Evolutionary conservation across 495 filamentous ascomycete genomes (phyloP).

Genomic region (Penicillium turbatum): DNA sequence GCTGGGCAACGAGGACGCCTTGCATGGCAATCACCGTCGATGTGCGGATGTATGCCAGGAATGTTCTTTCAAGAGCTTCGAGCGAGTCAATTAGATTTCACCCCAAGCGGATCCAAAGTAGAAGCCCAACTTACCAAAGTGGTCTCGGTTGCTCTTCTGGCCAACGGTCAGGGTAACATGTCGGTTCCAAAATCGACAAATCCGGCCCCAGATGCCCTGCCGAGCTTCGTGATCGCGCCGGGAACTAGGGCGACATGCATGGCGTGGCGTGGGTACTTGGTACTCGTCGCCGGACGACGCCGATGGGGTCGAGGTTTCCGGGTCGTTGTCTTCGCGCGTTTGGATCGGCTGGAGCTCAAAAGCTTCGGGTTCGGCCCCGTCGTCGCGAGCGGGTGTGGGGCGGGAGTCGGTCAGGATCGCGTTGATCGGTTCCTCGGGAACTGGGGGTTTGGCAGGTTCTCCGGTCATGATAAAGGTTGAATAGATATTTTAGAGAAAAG

Average conservation of each 20-base stretch:
- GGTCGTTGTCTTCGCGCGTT: conserved; percentile 21
- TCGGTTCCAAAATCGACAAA: conserved; percentile 37
- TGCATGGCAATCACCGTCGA: conserved; percentile 65
- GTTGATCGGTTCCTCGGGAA: conserved; percentile 7
- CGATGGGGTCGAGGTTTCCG: conserved; percentile 23
- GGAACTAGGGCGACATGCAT: conserved; percentile 18
- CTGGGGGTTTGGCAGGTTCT: not conserved
- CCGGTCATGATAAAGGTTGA: conserved; percentile 7
- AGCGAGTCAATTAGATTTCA: not conserved
- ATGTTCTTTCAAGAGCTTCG: conserved; percentile 73
- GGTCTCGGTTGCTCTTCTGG: conserved; percentile 44
- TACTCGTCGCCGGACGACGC: conserved; percentile 38
- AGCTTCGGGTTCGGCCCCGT: conserved; percentile 20
- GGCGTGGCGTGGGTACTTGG: conserved; percentile 26
- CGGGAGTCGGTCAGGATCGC: conserved; percentile 15
- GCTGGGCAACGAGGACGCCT: conserved; percentile 62
- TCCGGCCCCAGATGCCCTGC: conserved; percentile 20
- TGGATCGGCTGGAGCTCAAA: conserved; percentile 31
- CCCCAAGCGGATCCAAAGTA: not conserved
- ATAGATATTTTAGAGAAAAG: not conserved
- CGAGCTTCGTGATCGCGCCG: conserved; percentile 16
- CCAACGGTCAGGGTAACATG: conserved; percentile 40
- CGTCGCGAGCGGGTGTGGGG: conserved; percentile 21
- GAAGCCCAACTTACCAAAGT: conserved; percentile 33
- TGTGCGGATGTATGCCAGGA: conserved; percentile 72